Percentiles rank a stretch among this genome's conserved stretches.
Evolutionary conservation across 768 basidiomycete species (phyloP).

Genomic region (Pleurotus citrinopileatus): DNA sequence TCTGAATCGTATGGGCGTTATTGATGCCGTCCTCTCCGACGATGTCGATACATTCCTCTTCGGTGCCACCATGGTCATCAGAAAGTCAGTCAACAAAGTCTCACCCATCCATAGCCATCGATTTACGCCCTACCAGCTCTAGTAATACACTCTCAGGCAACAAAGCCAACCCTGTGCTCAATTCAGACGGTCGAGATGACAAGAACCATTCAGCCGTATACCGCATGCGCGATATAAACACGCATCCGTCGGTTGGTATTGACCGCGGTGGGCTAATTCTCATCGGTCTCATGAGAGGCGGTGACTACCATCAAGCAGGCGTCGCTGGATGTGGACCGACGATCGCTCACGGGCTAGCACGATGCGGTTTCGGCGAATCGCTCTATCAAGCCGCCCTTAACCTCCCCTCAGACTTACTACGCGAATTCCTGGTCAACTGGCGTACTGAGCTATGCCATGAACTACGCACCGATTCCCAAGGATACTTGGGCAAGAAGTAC

Average conservation of each 20-base stretch:
- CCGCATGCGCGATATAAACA: conserved; percentile 34
- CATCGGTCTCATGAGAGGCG: conserved; percentile 83
- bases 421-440: conserved; percentile 61
- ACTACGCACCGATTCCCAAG: conserved; percentile 65
- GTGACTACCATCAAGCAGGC: conserved; percentile 82
- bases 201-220: conserved; percentile 63
- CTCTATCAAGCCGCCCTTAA: conserved; percentile 58
- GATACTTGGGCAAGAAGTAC: conserved; percentile 62
- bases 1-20: conserved; percentile 74
- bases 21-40: conserved; percentile 89
- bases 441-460: conserved; percentile 58
- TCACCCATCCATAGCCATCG: conserved; percentile 12
- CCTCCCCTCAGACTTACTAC: conserved; percentile 40
- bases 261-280: conserved; percentile 72
- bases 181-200: conserved; percentile 68
- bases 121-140: conserved; percentile 37
- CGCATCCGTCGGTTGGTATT: conserved; percentile 37
- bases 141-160: conserved; percentile 76
- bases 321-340: conserved; percentile 64
- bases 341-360: conserved; percentile 76
- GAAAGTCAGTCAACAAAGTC: conserved; percentile 79
- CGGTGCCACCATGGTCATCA: conserved; percentile 77
- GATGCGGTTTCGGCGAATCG: conserved; percentile 76
- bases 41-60: conserved; percentile 94
- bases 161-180: conserved; percentile 55